Base-by-base conservation (phyloP, 805 yeast genomes). In the Candida khao-thaluensis region DNA sequence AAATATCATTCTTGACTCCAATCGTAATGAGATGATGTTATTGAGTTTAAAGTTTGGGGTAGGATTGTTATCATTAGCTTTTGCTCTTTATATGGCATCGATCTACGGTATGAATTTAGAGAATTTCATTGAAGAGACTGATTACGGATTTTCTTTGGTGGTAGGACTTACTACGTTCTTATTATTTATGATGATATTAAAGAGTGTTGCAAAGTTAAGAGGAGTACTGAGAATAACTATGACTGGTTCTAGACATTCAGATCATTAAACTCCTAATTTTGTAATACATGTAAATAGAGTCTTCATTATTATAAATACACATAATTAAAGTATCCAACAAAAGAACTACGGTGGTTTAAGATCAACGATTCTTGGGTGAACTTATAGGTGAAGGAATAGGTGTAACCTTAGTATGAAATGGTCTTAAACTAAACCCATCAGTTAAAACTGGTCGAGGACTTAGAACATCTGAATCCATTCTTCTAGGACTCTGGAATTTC, bases 81-180 rank as follows among this genome's bases (percentile, higher is more conserved):
- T 82, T 11, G 83, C 93, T 1, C 66, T 95, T 32, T 86, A 85
- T 48, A 57, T 87, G 11, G 93, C 95, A 2, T 84, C 96, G 0
- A 66, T 88, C 8, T 93, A 90, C 60, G 99, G 99, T 24, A 93
- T 93, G 99, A 93, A 93, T 61, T 67, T 85, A 51, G 82, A 82
- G 46, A 85, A 85, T 51, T 85, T 80, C 52, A 77, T 85, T 4
- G 95, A 85, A 56, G 95, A 89, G 41, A 66, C 80, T 1, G 74
- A 76, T 40, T 72, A 74, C 47, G 96, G 96, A 22, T 85, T 88
- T 55, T 68, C 64, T 43, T 30, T 52, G 5, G 57, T 66, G 5
- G 57, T 79, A 1, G 58, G 71, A 1, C 44, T 69, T 1, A 66
- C 82, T 0, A 64, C 79, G 2, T 53, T 76, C 7, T 36, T 62